Evolutionary conservation across 495 filamentous ascomycete species (phyloP), one percentile per base, ranked within the genome.

Genomic region (Hamigera avellanea): DNA sequence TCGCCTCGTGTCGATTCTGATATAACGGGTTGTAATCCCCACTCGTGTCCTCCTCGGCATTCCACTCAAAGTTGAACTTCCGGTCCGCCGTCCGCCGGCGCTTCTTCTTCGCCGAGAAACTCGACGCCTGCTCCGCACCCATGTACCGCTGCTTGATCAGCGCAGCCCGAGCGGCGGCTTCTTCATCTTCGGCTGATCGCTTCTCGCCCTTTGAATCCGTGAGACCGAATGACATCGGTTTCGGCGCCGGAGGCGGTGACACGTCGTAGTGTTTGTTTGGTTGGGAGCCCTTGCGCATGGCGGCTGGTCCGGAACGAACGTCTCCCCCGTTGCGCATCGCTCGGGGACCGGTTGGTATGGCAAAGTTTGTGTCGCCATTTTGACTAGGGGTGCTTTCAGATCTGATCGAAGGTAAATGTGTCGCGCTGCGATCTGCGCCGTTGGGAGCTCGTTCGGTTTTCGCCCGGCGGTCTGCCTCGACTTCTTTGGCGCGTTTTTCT

Each of bases 21-120:
- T 96, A 95, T 10, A 95, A 62, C 6, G 89, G 88, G 46, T 94
- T 93, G 48, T 88, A 86, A 44, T 93, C 87, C 2, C 67, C 67
- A 42, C 83, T 93, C 10, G 91, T 99, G 56, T 99, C 91, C 48
- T 99, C 91, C 48, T 95, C 87, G 2, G 75, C 70, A 45, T 94
- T 93, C 91, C 91, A 99, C 55, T 96, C 91, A 46, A 99, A 96
- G 51, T 95, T 98, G 70, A 98, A 98, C 52, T 96, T 95, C 60
- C 88, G 84, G 54, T 95, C 89, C 8, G 86, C 87, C 1, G 88
- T 94, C 43, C 93, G 72, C 56, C 81, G 80, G 33, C 89, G 74
- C 67, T 96, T 98, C 71, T 96, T 96, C 70, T 94, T 93, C 7
- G 86, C 86, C 0, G 86, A 93, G 52, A 95, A 94, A 19, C 78